Conservation (phyloP, 2,329 filamentous ascomycete genomes). For the Fusarium compactum region DNA sequence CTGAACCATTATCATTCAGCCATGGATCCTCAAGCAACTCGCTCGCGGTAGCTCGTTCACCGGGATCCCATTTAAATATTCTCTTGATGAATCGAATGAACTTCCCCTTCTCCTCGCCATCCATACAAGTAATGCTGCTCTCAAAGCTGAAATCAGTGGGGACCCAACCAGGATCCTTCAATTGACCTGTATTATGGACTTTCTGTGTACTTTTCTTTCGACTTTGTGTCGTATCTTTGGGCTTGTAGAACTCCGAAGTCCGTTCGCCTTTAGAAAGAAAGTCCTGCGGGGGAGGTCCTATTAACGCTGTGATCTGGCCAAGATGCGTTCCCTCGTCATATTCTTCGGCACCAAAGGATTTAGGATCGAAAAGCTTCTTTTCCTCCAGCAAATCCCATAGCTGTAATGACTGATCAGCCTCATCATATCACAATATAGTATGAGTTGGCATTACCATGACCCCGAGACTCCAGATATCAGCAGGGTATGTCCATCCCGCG, state of each 20-base stretch:
- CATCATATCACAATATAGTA: too few species aligned
- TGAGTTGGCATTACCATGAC: too few species aligned
- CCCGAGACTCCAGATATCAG: slow-evolving; percentile 45
- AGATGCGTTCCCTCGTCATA: slow-evolving; percentile 24
- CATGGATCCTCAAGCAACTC: slow-evolving; percentile 50
- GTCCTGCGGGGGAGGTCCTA: neutral
- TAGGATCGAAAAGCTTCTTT: slow-evolving; percentile 16
- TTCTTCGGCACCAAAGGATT: neutral
- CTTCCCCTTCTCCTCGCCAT: slow-evolving; percentile 30
- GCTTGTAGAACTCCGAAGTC: neutral
- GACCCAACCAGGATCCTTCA: slow-evolving; percentile 38
- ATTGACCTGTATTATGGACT: slow-evolving; percentile 28
- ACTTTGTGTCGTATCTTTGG: neutral
- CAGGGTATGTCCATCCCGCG: slow-evolving; percentile 2
- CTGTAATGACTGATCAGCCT: slow-evolving; percentile 6
- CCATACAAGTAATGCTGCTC: neutral
- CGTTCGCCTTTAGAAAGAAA: neutral
- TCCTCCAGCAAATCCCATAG: slow-evolving; percentile 23
- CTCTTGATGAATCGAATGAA: slow-evolving; percentile 49
- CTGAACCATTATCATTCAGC: slow-evolving; percentile 12
- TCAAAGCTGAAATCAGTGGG: slow-evolving; percentile 36
- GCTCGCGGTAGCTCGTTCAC: slow-evolving; percentile 47
- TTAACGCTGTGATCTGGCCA: slow-evolving; percentile 12
- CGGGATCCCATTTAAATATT: slow-evolving; percentile 49
- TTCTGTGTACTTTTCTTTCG: neutral